A percentile compares a stretch with the other conserved stretches of the same genome.
These are phyloP conservation scores for Hypocreales sp. DNA, from an alignment of 2,329 filamentous ascomycete genomes.

Conservation along the genomic window DNA sequence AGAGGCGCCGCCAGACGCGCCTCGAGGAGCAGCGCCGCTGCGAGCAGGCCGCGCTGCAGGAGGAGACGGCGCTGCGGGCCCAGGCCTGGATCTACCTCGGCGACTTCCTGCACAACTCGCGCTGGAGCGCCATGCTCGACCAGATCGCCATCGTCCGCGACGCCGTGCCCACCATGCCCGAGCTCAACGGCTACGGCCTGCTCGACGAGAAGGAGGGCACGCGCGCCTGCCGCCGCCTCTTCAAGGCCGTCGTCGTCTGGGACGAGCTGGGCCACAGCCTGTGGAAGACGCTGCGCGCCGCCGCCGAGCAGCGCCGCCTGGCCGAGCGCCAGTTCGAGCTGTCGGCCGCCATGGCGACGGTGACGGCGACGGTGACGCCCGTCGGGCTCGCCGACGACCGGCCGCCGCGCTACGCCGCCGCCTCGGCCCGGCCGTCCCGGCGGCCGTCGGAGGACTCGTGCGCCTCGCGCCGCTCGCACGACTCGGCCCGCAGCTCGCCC, in stretches of 20 bases:
- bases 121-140: conserved; percentile 15
- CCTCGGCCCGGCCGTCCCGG: conserved; percentile 1
- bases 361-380: neutral
- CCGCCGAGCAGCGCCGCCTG: conserved; percentile 5
- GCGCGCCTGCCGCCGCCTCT: conserved; percentile 18
- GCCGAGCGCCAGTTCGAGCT: conserved; percentile 2
- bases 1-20: conserved; percentile 8
- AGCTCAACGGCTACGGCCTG: conserved; percentile 16
- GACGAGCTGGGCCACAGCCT: conserved; percentile 19
- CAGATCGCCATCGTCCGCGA: conserved; percentile 19
- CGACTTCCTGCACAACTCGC: conserved; percentile 12
- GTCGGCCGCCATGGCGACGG: neutral
- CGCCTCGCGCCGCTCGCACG: neutral
- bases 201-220: conserved; percentile 19
- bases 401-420: neutral
- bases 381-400: neutral
- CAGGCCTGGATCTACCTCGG: conserved; percentile 17
- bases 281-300: conserved; percentile 12
- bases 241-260: conserved; percentile 23
- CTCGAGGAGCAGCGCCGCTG: conserved; percentile 6
- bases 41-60: conserved; percentile 11
- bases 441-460: conserved; percentile 1
- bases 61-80: conserved; percentile 13
- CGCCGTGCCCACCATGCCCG: conserved; percentile 16
- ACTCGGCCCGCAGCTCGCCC: neutral